Evolutionary conservation across 106 monocot genomes (phyloP).

Genomic region (Agapanthus africanus): DNA sequence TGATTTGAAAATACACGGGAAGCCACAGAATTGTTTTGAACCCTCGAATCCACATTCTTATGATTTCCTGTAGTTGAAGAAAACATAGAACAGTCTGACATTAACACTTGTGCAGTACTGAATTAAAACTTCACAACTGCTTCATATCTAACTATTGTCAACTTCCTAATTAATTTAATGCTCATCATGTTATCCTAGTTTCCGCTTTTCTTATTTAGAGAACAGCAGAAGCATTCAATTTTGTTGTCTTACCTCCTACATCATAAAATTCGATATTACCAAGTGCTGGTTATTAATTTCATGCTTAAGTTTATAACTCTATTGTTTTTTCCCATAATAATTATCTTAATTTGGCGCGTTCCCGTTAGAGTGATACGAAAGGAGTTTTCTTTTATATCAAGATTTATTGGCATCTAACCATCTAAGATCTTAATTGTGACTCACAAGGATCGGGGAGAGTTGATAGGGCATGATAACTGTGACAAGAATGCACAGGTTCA

Average conservation of each 20-base stretch:
- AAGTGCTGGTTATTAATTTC: background rate
- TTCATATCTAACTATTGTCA: background rate
- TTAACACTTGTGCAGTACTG: background rate
- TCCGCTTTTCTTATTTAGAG: background rate
- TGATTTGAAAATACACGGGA: background rate
- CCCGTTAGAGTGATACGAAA: too few relatives aligned
- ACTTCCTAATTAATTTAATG: constrained; percentile 1
- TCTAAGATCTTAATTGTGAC: too few relatives aligned
- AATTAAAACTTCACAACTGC: background rate
- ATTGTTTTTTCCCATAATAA: too few relatives aligned
- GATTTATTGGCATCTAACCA: too few relatives aligned
- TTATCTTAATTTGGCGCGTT: too few relatives aligned
- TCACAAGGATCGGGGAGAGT: too few relatives aligned
- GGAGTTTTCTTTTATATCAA: too few relatives aligned
- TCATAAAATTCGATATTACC: background rate
- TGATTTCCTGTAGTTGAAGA: background rate
- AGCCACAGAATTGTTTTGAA: constrained; percentile 3
- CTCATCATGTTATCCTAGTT: background rate
- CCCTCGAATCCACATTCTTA: background rate
- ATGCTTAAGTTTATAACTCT: too few relatives aligned
- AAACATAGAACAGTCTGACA: background rate
- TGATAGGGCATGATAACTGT: too few relatives aligned
- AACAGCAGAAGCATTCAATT: too few relatives aligned
- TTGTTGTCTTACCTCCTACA: background rate
- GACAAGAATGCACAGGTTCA: too few relatives aligned